A percentile compares a stretch with the other conserved stretches of the same genome.
Conservation (phyloP, 1,139 yeast genomes). For the Taphrina populina region DNA sequence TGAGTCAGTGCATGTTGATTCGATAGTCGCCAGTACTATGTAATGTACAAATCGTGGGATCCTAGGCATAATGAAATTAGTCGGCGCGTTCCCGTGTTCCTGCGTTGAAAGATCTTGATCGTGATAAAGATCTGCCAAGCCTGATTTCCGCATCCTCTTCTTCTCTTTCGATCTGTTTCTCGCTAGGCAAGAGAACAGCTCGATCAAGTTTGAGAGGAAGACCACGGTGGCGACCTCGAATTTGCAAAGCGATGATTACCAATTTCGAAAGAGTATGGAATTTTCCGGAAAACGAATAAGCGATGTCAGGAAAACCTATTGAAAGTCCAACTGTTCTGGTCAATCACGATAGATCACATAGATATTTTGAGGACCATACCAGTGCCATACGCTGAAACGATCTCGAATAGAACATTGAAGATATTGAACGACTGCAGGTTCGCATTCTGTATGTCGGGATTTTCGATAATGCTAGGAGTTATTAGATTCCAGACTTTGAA, state of each 20-base stretch:
- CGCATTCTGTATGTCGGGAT: slow-evolving; percentile 7
- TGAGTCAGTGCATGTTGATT: background rate
- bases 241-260: slow-evolving; percentile 81
- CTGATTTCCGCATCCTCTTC: slow-evolving; percentile 34
- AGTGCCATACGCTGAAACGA: slow-evolving; percentile 73
- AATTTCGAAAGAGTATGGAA: slow-evolving; percentile 74
- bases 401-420: slow-evolving; percentile 77
- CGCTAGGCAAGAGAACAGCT: slow-evolving; percentile 84
- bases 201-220: slow-evolving; percentile 90
- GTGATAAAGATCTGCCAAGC: slow-evolving; percentile 6
- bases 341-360: too few species aligned
- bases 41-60: too few species aligned
- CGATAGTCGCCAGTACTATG: background rate
- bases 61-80: background rate
- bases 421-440: slow-evolving; percentile 55
- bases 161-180: slow-evolving; percentile 58
- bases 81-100: slow-evolving; percentile 6
- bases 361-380: slow-evolving; percentile 2
- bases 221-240: slow-evolving; percentile 96
- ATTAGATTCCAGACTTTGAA: too few species aligned
- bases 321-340: slow-evolving; percentile 35
- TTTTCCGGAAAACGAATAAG: slow-evolving; percentile 70
- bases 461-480: slow-evolving; percentile 40
- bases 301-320: slow-evolving; percentile 54
- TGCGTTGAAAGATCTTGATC: background rate